phyloP scores from a whole-genome alignment of 441 rosid genomes.

The Manihot esculenta region DNA sequence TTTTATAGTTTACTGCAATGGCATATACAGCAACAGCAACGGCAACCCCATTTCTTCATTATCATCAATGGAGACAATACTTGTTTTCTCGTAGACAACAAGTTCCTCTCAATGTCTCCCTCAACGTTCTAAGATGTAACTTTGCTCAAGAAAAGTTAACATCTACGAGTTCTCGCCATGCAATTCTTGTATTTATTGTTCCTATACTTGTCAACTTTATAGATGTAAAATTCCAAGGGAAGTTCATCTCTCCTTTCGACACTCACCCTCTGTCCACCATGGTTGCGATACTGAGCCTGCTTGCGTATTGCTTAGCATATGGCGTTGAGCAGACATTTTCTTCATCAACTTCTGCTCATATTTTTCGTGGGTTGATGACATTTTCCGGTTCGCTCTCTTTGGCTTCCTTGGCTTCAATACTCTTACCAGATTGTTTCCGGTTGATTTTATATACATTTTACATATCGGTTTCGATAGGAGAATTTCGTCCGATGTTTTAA shows the following conservation, averaged over 20 bases:
- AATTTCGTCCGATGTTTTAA: background rate
- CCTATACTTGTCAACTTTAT: conserved; percentile 16
- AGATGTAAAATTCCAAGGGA: conserved; percentile 12
- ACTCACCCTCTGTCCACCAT: conserved; percentile 5
- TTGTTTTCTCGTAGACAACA: background rate
- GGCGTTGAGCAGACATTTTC: background rate
- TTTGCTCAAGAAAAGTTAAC: background rate
- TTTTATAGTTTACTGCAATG: background rate
- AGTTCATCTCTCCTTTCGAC: conserved; percentile 7
- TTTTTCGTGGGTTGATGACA: background rate
- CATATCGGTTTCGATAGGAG: background rate
- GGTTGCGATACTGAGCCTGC: background rate
- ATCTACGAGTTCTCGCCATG: background rate
- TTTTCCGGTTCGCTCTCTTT: conserved; percentile 2
- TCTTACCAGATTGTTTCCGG: background rate
- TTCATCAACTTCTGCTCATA: background rate
- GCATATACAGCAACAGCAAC: too few relatives aligned
- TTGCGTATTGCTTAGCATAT: conserved; percentile 7
- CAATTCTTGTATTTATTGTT: background rate
- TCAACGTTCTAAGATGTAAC: background rate
- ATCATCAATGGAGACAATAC: background rate
- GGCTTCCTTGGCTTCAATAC: conserved; percentile 2
- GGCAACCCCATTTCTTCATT: background rate
- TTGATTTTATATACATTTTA: background rate
- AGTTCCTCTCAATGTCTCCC: background rate